phyloP scores from a whole-genome alignment of 192 early-diverging fungal species.

The Obelidium mucronatum region DNA sequence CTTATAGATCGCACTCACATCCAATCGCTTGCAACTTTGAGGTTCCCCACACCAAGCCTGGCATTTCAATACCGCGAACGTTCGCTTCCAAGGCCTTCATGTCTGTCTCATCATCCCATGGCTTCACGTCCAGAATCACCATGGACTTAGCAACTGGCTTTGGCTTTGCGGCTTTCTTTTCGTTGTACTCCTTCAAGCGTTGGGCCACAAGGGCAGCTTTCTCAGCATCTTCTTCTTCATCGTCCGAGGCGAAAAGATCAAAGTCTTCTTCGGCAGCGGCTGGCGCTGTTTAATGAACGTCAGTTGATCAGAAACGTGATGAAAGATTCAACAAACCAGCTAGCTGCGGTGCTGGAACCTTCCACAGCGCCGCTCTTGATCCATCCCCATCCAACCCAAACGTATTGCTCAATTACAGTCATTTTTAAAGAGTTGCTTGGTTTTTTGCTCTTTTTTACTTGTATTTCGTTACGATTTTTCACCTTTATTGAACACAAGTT shows the following conservation, averaged over 20 bases:
- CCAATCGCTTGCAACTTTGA: slow-evolving; percentile 82
- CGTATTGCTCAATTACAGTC: not conserved
- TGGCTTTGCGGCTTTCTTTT: slow-evolving; percentile 88
- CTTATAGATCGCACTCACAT: too few relatives aligned
- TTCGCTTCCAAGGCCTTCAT: slow-evolving; percentile 75
- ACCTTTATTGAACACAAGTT: not conserved
- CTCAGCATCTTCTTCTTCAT: slow-evolving; percentile 16
- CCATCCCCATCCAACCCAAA: not conserved
- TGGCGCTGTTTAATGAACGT: not conserved
- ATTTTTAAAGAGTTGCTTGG: not conserved
- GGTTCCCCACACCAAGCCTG: slow-evolving; percentile 90
- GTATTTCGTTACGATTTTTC: too few relatives aligned
- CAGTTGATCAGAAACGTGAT: not conserved
- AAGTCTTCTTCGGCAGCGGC: not conserved
- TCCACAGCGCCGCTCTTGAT: not conserved
- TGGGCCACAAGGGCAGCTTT: slow-evolving; percentile 86
- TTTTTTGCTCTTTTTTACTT: not conserved
- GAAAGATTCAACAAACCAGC: not conserved
- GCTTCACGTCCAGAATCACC: slow-evolving; percentile 92
- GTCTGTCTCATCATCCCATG: slow-evolving; percentile 95
- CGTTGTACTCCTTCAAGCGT: slow-evolving; percentile 88
- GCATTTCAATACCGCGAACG: slow-evolving; percentile 81
- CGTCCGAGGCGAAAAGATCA: slow-evolving; percentile 13
- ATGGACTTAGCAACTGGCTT: slow-evolving; percentile 90
- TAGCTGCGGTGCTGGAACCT: not conserved